phyloP scores from a whole-genome alignment of 2,329 filamentous ascomycete genomes.

The Aureobasidium melanogenum region DNA sequence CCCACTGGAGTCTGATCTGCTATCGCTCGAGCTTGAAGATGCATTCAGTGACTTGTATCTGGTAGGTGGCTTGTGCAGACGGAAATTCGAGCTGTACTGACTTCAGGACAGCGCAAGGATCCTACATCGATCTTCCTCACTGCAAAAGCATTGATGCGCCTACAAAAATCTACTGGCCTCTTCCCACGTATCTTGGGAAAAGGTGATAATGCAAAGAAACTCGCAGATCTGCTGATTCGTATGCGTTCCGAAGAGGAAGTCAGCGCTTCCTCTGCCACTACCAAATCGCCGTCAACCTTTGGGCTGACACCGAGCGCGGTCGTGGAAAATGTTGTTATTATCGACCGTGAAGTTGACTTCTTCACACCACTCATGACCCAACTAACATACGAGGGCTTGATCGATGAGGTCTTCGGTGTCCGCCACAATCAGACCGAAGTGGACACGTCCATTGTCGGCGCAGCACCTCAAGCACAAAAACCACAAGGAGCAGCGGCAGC shows the following conservation, averaged over 20 bases:
- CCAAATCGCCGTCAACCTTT: conserved; percentile 40
- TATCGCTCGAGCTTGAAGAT: conserved; percentile 84
- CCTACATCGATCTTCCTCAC: conserved; percentile 83
- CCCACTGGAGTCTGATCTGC: conserved; percentile 78
- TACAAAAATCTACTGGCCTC: conserved; percentile 84
- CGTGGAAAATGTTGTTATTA: conserved; percentile 85
- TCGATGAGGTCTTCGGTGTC: conserved; percentile 89
- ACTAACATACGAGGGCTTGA: conserved; percentile 89
- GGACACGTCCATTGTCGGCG: conserved; percentile 79
- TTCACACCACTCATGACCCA: conserved; percentile 88
- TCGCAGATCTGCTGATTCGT: conserved; percentile 77
- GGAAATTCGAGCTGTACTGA: conserved; percentile 24
- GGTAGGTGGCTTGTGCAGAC: conserved; percentile 31
- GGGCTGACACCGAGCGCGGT: conserved; percentile 77
- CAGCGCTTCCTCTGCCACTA: conserved; percentile 29
- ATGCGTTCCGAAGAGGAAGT: conserved; percentile 88
- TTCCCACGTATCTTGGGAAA: conserved; percentile 94
- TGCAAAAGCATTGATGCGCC: conserved; percentile 85
- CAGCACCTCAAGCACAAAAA: conserved; percentile 43
- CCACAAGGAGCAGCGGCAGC: conserved; percentile 20
- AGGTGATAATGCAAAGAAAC: conserved; percentile 82
- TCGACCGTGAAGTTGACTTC: conserved; percentile 91
- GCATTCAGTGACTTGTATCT: conserved; percentile 83
- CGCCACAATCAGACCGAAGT: conserved; percentile 88
- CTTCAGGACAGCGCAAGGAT: conserved; percentile 55